phyloP scores from a whole-genome alignment of 352 stramenopile species.

The Phytopythium delawarense region DNA sequence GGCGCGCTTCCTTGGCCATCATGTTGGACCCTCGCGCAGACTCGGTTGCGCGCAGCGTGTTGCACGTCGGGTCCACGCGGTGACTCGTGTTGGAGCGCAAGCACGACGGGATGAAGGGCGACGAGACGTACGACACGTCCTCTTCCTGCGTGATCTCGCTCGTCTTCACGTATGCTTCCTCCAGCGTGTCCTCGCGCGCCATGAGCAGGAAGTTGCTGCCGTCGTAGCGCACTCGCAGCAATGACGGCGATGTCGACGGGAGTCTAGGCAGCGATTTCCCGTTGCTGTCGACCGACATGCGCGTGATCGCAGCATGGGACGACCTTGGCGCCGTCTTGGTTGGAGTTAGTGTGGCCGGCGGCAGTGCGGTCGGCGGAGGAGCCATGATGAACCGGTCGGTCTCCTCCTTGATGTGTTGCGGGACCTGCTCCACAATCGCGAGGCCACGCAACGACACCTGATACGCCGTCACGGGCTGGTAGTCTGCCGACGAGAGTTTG shows the following conservation, averaged over 20 bases:
- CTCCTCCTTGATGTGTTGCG: conserved; percentile 64
- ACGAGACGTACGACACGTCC: conserved; percentile 97
- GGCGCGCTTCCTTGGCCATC: conserved; percentile 90
- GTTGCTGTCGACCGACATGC: not conserved
- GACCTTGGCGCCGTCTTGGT: not conserved
- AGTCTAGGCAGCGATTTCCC: not conserved
- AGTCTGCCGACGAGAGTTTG: conserved; percentile 90
- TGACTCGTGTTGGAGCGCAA: conserved; percentile 91
- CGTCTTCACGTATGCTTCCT: conserved; percentile 76
- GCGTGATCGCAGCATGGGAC: not conserved
- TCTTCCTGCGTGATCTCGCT: conserved; percentile 96
- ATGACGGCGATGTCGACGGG: not conserved
- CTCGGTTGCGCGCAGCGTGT: conserved; percentile 90
- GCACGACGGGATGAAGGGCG: conserved; percentile 94
- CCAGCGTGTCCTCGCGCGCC: conserved; percentile 21
- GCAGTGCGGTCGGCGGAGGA: conserved; percentile 6
- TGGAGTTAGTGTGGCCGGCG: not conserved
- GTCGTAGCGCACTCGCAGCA: conserved; percentile 57
- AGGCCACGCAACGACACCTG: conserved; percentile 90
- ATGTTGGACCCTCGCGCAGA: conserved; percentile 85
- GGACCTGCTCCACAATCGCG: conserved; percentile 87
- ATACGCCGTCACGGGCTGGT: conserved; percentile 95
- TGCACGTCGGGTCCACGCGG: conserved; percentile 90
- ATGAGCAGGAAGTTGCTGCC: conserved; percentile 70
- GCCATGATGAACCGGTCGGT: conserved; percentile 46